Conservation (phyloP, 2,329 filamentous ascomycete genomes). For the Blastomyces parvus region DNA sequence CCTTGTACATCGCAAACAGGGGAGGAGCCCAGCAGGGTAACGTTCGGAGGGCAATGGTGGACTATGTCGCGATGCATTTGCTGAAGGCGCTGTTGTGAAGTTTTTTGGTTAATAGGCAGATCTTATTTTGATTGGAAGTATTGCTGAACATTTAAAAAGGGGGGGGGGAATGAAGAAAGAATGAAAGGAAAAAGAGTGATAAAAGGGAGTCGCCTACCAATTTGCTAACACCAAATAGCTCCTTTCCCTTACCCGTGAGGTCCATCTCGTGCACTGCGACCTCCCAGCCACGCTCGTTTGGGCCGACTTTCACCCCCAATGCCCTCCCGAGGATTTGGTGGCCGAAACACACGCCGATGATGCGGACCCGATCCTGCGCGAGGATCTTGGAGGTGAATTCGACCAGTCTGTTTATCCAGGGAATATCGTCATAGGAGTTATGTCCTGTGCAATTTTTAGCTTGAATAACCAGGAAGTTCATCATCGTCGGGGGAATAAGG, state of each 20-base stretch:
- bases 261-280: conserved; percentile 61
- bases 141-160: background rate
- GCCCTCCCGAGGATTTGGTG: conserved; percentile 76
- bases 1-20: conserved; percentile 64
- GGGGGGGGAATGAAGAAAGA: background rate
- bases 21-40: conserved; percentile 56
- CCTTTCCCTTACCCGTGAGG: conserved; percentile 59
- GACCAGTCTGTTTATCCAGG: conserved; percentile 68
- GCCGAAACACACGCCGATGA: conserved; percentile 80
- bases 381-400: conserved; percentile 56
- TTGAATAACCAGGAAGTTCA: background rate
- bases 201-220: conserved; percentile 35
- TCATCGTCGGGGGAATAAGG: background rate
- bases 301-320: conserved; percentile 56
- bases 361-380: conserved; percentile 53
- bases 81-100: conserved; percentile 45
- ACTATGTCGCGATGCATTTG: conserved; percentile 84
- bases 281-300: conserved; percentile 68
- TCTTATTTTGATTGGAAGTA: background rate
- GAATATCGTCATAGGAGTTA: conserved; percentile 62
- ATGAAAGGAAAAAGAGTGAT: background rate
- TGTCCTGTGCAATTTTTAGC: conserved; percentile 42
- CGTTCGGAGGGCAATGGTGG: conserved; percentile 50
- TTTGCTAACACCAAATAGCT: conserved; percentile 59
- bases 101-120: background rate